Base-by-base conservation (phyloP, 169 alveolate genomes). In the Plasmodium billcollinsi region DNA sequence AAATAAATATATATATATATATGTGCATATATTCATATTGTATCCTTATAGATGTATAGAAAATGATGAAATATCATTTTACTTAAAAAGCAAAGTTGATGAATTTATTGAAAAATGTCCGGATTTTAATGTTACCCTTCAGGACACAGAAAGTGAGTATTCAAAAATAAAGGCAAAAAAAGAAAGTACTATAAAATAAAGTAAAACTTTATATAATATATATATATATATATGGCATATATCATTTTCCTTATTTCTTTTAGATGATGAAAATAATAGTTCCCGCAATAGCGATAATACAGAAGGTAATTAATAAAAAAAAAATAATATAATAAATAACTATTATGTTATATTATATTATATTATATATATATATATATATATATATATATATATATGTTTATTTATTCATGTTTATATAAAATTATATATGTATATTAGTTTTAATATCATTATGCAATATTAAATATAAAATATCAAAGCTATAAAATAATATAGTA, bases 1-100 rank as follows among this genome's bases (percentile, higher is more conserved):
- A 26, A 26, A 26, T 26, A 61, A 0, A 20, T 61, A 24, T 0
- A 61, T 8, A 20, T 61, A 52, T 52, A n/a, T 52, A 3, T 52
- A n/a, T 52, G 21, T 52, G 21, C 62, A 52, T 52, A 12, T 15
- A 12, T 15, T 52, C 12, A 7, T 52, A 39, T 39, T 39, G 2
- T 39, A 39, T 26, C 15, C 29, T n/a, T 56, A 69, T 65, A 83
- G 91, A 56, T 69, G 91, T 54, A 70, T 83, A 39, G 91, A 83
- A 67, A 83, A 83, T 72, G 91, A 83, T 33, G 91, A 83, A 20
- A 83, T 83, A 24, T 54, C 91, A n/a, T 43, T 49, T 45, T 83
- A 83, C 20, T 24, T 83, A 54, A 83, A 83, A 69, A 83, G 85
- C 26, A 83, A 83, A 52, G 91, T 83, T 1, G 85, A 83, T 21